Percentiles rank a stretch among this genome's conserved stretches.
phyloP scores from a whole-genome alignment of 2,329 filamentous ascomycete genomes.

The Aphanoascus verrucosus region DNA sequence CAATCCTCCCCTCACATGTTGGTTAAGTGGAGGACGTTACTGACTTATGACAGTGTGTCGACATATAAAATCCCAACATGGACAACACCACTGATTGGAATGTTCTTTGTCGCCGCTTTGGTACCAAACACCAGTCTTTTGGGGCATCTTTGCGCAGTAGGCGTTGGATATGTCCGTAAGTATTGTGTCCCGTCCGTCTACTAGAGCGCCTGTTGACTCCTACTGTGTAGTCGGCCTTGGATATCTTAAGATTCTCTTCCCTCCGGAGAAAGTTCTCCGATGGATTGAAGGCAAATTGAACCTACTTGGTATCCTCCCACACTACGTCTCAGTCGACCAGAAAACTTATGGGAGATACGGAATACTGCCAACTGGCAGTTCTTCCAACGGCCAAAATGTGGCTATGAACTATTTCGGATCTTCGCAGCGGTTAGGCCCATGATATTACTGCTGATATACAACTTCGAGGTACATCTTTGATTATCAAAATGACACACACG shows the following conservation, averaged over 20 bases:
- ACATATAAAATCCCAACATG: slow-evolving; percentile 74
- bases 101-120: slow-evolving; percentile 63
- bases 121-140: slow-evolving; percentile 72
- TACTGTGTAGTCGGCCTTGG: slow-evolving; percentile 60
- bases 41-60: slow-evolving; percentile 38
- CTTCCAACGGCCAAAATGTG: slow-evolving; percentile 23
- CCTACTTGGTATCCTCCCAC: slow-evolving; percentile 68
- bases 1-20: background rate
- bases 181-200: slow-evolving; percentile 15
- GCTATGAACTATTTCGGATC: slow-evolving; percentile 51
- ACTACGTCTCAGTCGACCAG: slow-evolving; percentile 90
- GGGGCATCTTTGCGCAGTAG: slow-evolving; percentile 75
- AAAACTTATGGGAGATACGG: slow-evolving; percentile 92
- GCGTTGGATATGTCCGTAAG: slow-evolving; percentile 76
- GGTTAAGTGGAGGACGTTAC: slow-evolving; percentile 6
- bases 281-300: slow-evolving; percentile 87
- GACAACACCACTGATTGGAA: slow-evolving; percentile 71
- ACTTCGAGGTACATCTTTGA: background rate
- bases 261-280: slow-evolving; percentile 74
- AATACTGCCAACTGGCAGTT: slow-evolving; percentile 56
- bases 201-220: background rate
- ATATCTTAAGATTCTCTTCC: slow-evolving; percentile 79
- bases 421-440: slow-evolving; percentile 60
- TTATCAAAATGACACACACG: background rate
- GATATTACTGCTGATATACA: background rate